Evolutionary conservation across 1,139 yeast genomes (phyloP).

Genomic region (Arxiozyma slooffiae): DNA sequence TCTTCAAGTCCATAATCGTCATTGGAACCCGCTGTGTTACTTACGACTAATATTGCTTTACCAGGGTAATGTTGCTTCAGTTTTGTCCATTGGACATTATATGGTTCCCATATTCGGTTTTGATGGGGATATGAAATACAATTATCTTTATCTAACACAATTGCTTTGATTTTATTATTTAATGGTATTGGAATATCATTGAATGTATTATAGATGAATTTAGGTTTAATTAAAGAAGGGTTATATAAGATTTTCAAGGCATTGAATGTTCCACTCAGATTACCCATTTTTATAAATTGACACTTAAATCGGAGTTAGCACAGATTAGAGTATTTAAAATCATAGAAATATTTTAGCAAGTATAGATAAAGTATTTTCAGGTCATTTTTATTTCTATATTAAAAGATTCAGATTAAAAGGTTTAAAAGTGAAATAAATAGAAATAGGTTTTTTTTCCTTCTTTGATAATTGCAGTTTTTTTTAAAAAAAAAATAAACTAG

Average conservation of each 20-base stretch:
- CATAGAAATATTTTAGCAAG: background rate
- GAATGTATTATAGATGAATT: slow-evolving; percentile 37
- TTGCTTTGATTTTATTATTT: slow-evolving; percentile 50
- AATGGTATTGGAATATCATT: slow-evolving; percentile 47
- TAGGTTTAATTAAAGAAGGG: slow-evolving; percentile 45
- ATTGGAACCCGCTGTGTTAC: slow-evolving; percentile 87
- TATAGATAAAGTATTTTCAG: no score
- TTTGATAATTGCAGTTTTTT: background rate
- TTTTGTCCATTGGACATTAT: slow-evolving; percentile 49
- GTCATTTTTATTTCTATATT: background rate
- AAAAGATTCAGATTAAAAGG: no score
- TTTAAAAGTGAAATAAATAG: background rate
- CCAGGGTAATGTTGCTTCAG: slow-evolving; percentile 52
- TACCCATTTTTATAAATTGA: slow-evolving; percentile 19
- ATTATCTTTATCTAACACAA: slow-evolving; percentile 89
- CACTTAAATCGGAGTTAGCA: background rate
- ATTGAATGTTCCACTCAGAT: slow-evolving; percentile 66
- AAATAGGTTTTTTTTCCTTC: background rate
- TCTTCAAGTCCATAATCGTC: slow-evolving; percentile 56
- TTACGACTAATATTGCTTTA: slow-evolving; percentile 64
- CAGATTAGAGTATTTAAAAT: no score
- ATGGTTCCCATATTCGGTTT: slow-evolving; percentile 71
- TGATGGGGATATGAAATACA: slow-evolving; percentile 84
- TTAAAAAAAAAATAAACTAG: background rate
- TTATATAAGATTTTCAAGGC: slow-evolving; percentile 49